phyloP scores from a whole-genome alignment of 306 rosid genomes.

The Luffa aegyptiaca region DNA sequence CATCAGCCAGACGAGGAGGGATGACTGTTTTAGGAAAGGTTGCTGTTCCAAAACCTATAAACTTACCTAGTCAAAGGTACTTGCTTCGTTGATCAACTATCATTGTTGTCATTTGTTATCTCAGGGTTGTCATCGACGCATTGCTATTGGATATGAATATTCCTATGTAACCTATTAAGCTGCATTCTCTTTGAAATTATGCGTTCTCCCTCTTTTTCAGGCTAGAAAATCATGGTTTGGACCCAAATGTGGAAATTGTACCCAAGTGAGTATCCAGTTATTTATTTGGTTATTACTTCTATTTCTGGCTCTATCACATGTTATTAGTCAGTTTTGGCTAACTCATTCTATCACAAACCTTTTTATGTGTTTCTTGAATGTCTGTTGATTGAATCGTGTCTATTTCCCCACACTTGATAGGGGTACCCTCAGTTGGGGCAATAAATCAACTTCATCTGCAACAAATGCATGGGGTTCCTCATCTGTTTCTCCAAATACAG shows the following conservation, averaged over 20 bases:
- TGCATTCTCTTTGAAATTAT: conserved; percentile 20
- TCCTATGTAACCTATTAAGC: background rate
- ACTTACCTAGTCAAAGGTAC: conserved; percentile 95
- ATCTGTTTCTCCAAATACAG: conserved; percentile 70
- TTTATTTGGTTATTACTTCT: background rate
- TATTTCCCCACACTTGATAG: conserved; percentile 23
- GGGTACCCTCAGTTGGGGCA: conserved; percentile 97
- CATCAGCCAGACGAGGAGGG: conserved; percentile 75
- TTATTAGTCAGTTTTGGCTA: background rate
- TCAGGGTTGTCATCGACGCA: background rate
- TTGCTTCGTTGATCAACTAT: conserved; percentile 15
- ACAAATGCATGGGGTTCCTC: conserved; percentile 86
- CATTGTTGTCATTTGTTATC: background rate
- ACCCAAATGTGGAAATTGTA: conserved; percentile 91
- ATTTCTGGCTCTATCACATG: background rate
- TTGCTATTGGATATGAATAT: background rate
- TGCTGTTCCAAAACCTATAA: conserved; percentile 85
- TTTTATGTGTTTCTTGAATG: background rate
- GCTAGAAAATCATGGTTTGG: conserved; percentile 89
- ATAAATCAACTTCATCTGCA: conserved; percentile 68
- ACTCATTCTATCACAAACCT: background rate
- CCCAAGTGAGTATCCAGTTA: conserved; percentile 64
- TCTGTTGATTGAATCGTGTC: background rate
- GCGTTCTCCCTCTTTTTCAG: conserved; percentile 35
- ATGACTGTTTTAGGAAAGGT: conserved; percentile 95